phyloP scores from a whole-genome alignment of 305 asterid species.

The Andrographis paniculata region DNA sequence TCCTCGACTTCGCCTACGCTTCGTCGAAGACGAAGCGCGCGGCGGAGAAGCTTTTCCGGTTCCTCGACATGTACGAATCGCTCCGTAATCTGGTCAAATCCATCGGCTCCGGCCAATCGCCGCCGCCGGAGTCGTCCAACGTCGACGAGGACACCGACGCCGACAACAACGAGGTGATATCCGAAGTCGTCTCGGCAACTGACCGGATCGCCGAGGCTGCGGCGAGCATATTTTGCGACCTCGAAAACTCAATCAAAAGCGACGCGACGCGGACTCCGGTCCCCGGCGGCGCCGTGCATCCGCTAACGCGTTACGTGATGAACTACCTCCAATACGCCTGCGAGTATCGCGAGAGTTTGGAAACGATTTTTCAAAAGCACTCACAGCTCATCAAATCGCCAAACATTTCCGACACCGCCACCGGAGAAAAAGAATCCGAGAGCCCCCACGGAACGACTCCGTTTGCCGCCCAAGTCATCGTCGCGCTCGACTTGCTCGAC shows the following conservation, averaged over 20 bases:
- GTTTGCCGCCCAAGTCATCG: conserved; percentile 43
- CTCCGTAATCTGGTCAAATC: conserved; percentile 38
- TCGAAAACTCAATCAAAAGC: conserved; percentile 57
- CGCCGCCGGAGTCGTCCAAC: too few species aligned
- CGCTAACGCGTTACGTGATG: conserved; percentile 75
- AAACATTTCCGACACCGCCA: conserved; percentile 5
- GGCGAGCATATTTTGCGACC: conserved; percentile 47
- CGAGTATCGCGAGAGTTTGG: conserved; percentile 52
- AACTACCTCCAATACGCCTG: conserved; percentile 61
- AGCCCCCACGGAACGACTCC: conserved; percentile 36
- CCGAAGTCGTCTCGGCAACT: conserved; percentile 40
- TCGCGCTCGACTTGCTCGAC: conserved; percentile 57
- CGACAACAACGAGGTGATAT: conserved; percentile 23
- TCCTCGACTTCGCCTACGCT: conserved; percentile 73
- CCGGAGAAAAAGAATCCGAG: conserved; percentile 29
- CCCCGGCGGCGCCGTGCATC: conserved; percentile 92
- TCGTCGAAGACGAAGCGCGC: conserved; percentile 53
- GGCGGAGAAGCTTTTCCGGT: conserved; percentile 73
- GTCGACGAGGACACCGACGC: conserved; percentile 23
- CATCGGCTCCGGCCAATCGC: too few species aligned
- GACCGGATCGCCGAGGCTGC: conserved; percentile 55
- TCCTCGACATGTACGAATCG: conserved; percentile 61
- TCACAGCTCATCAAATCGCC: too few species aligned
- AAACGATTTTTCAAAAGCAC: conserved; percentile 38
- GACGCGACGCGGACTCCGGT: conserved; percentile 48